phyloP scores from a whole-genome alignment of 345 rosid species.

The Salix caprea region DNA sequence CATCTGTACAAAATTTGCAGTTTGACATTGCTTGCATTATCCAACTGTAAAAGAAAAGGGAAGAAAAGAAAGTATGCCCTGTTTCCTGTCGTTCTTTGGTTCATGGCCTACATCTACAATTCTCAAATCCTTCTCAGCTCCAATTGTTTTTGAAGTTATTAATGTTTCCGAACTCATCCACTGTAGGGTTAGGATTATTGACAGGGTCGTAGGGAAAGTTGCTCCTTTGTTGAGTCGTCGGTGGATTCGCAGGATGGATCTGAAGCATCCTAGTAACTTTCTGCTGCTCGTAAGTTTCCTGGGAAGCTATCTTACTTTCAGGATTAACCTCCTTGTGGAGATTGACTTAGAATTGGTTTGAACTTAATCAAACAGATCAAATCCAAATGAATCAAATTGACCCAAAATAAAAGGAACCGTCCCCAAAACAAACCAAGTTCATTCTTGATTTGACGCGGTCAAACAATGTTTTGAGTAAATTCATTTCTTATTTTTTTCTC shows the following conservation, averaged over 20 bases:
- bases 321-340: too few species aligned
- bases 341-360: too few species aligned
- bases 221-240: constrained; percentile 1
- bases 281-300: too few species aligned
- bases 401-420: too few species aligned
- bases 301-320: too few species aligned
- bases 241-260: neutral
- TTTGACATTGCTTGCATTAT: neutral
- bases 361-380: too few species aligned
- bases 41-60: neutral
- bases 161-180: neutral
- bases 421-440: too few species aligned
- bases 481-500: too few species aligned
- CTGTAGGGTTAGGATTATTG: neutral
- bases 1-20: neutral
- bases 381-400: too few species aligned
- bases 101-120: neutral
- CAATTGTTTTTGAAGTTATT: neutral
- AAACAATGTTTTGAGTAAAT: too few species aligned
- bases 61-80: neutral
- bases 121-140: neutral
- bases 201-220: neutral
- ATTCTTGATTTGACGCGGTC: too few species aligned
- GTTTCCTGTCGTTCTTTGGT: neutral
- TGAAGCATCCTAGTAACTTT: too few species aligned